These are phyloP conservation scores for Leishmania tarentolae DNA, from an alignment of 208 protist species.

Conservation along the genomic window DNA sequence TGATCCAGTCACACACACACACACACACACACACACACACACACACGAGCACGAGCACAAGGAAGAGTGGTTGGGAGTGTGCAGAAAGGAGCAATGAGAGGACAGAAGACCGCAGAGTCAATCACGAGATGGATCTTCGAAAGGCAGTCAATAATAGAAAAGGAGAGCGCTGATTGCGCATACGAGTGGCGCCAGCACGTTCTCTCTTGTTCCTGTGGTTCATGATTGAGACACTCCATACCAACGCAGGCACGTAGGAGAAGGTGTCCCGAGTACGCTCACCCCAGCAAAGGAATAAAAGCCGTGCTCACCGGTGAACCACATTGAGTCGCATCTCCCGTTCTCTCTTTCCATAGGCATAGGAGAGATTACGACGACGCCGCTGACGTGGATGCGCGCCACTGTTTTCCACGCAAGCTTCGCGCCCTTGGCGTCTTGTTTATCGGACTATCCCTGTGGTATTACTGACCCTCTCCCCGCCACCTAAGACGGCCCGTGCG, in stretches of 20 bases:
- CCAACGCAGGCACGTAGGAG: background rate
- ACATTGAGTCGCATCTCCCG: background rate
- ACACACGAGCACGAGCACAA: background rate
- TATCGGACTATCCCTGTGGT: background rate
- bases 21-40: too few relatives aligned
- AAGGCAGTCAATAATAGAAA: background rate
- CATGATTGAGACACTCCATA: background rate
- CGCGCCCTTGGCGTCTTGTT: background rate
- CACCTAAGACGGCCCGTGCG: too few relatives aligned
- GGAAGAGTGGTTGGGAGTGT: background rate
- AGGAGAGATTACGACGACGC: background rate
- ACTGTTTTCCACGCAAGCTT: background rate
- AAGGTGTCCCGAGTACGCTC: background rate
- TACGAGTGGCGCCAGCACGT: background rate
- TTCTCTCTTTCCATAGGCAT: background rate
- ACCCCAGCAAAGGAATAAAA: background rate
- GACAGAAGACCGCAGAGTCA: background rate
- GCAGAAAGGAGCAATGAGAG: too few relatives aligned
- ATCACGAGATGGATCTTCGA: background rate
- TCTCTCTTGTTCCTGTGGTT: background rate
- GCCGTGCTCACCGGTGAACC: background rate
- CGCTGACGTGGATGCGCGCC: background rate
- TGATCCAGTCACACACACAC: too few relatives aligned
- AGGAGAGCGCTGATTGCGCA: background rate
- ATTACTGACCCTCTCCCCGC: background rate